These are phyloP conservation scores for Calonectria fujianensis DNA, from an alignment of 2,329 filamentous ascomycete species.

Conservation along the genomic window DNA sequence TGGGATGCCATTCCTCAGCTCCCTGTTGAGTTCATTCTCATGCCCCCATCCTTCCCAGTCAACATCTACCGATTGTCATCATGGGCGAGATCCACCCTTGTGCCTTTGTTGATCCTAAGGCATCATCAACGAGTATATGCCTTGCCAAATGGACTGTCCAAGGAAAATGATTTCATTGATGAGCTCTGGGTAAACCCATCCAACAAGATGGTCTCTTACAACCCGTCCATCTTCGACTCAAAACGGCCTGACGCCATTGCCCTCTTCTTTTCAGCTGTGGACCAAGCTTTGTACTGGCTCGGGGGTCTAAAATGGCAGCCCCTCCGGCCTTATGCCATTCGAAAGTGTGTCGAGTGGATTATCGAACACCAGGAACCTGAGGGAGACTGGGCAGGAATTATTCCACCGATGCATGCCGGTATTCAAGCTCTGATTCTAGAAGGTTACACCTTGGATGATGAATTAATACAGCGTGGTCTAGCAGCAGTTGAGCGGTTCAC, in stretches of 20 bases:
- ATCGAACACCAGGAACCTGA: background rate
- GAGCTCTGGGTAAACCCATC: conserved; percentile 38
- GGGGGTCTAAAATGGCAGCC: conserved; percentile 33
- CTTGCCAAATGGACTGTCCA: conserved; percentile 32
- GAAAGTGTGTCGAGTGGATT: background rate
- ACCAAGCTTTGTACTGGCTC: conserved; percentile 28
- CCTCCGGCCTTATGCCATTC: conserved; percentile 30
- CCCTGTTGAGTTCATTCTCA: conserved; percentile 32
- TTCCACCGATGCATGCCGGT: background rate
- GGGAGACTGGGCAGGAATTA: background rate
- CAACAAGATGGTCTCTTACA: conserved; percentile 33
- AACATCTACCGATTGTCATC: conserved; percentile 38
- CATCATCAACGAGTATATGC: conserved; percentile 35
- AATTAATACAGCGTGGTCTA: background rate
- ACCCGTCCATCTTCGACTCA: conserved; percentile 10
- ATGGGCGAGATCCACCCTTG: conserved; percentile 36
- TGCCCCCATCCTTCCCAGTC: conserved; percentile 29
- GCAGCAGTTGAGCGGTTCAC: background rate
- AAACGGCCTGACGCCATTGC: conserved; percentile 7
- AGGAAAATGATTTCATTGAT: conserved; percentile 32
- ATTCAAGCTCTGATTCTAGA: background rate
- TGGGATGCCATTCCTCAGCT: conserved; percentile 37
- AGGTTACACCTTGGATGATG: background rate
- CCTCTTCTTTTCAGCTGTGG: background rate
- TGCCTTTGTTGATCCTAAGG: conserved; percentile 31